Evolutionary conservation across 768 basidiomycete species (phyloP), one percentile per base, ranked within the genome.

Genomic region (Pleurotus tuoliensis): DNA sequence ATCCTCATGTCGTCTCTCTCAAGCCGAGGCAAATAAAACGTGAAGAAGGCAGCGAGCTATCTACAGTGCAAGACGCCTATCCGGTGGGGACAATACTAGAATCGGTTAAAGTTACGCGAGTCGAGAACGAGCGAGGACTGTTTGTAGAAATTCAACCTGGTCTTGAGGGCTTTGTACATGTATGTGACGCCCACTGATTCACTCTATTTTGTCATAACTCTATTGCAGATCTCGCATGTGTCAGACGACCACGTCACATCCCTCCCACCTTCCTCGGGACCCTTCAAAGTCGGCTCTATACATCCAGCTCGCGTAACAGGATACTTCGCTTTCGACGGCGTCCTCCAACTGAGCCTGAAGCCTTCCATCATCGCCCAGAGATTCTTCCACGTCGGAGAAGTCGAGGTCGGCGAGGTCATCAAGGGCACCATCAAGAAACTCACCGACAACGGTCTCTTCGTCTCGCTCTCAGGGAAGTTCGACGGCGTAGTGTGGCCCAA

Each of bases 401-500:
- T 97, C 52, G 77, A 84, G 66, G 88, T 94, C 40, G 97, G 97
- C 20, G 87, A 94, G 67, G 66, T 88, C 18, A 74, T 99, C 62
- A 94, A 89, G 71, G 94, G 91, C 5, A 92, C 86, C 0, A 83
- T 99, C 60, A 95, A 92, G 73, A 86, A 82, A 59, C 78, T 99
- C 48, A 87, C 87, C 2, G 87, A 91, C 56, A 79, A 82, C 34
- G 88, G 83, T 0, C 72, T 99, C 38, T 96, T 97, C 65, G 84
- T 98, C 41, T 85, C 90, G 25, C 76, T 98, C 55, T 84, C 88
- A 4, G 93, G 92, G 4, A 91, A 82, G 58, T 86, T 98, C 30
- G 93, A 97, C 65, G 97, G 92, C 25, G 88, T 97, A 24, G 79
- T 98, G 18, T 97, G 92, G 90, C 94, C 95, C 0, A 82, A 86